Evolutionary conservation across 2,329 filamentous ascomycete genomes (phyloP).

Genomic region (Phyllosticta paracitricarpa): DNA sequence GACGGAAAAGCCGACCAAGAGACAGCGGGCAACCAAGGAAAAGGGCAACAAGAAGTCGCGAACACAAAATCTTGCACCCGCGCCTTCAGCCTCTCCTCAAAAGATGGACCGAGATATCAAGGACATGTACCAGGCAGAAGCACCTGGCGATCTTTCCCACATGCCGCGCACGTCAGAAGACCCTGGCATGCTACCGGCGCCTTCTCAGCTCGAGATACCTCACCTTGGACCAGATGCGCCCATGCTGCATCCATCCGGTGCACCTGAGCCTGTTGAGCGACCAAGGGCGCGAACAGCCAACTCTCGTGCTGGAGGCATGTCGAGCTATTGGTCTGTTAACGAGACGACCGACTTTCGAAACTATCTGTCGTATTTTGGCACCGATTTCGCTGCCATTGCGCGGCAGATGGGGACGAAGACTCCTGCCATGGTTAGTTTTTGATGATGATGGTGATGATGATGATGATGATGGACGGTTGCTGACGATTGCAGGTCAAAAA

Average conservation of each 20-base stretch:
- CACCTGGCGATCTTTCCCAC: background rate
- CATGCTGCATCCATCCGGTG: background rate
- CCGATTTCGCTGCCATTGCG: slow-evolving; percentile 67
- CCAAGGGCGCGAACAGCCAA: slow-evolving; percentile 1
- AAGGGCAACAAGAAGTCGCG: slow-evolving; percentile 23
- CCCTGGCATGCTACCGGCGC: background rate
- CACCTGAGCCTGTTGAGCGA: background rate
- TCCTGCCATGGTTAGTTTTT: slow-evolving; percentile 61
- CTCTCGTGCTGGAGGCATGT: slow-evolving; percentile 42
- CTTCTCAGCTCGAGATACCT: slow-evolving; percentile 1
- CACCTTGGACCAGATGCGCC: background rate
- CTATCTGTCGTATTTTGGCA: slow-evolving; percentile 64
- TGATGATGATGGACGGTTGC: background rate
- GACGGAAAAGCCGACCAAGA: slow-evolving; percentile 26
- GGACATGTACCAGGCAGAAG: slow-evolving; percentile 3
- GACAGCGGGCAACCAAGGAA: slow-evolving; percentile 24
- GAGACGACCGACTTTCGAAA: slow-evolving; percentile 69
- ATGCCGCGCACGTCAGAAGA: slow-evolving; percentile 1
- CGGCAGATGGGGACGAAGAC: slow-evolving; percentile 76
- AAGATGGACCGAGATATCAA: slow-evolving; percentile 8
- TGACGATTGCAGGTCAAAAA: slow-evolving; percentile 32
- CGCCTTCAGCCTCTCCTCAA: slow-evolving; percentile 19
- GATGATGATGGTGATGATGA: background rate
- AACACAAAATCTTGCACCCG: slow-evolving; percentile 21
- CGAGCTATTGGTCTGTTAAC: slow-evolving; percentile 80